A percentile compares a stretch with the other conserved stretches of the same genome.
Evolutionary conservation across 768 basidiomycete species (phyloP).

Genomic region (Pleurotus cornucopiae): DNA sequence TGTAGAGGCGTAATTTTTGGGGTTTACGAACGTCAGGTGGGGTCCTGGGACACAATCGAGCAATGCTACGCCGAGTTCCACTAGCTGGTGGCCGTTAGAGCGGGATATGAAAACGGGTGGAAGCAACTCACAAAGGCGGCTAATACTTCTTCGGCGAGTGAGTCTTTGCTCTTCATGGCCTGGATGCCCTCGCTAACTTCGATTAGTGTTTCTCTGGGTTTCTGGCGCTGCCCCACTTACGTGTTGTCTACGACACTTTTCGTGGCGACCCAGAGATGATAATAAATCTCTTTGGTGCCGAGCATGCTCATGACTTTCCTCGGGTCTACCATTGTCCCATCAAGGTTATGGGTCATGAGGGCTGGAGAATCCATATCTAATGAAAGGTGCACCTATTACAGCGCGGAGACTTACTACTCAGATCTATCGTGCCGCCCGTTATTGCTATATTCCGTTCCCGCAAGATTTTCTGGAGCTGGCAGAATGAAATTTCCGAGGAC

Average conservation of each 20-base stretch:
- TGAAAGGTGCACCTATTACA: too few species aligned
- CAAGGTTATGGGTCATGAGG: slow-evolving; percentile 18
- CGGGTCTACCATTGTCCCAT: slow-evolving; percentile 24
- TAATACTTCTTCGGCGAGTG: slow-evolving; percentile 8
- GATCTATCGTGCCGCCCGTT: slow-evolving; percentile 39
- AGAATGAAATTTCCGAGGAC: background rate
- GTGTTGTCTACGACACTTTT: slow-evolving; percentile 22
- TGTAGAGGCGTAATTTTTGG: slow-evolving; percentile 33
- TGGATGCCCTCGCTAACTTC: background rate
- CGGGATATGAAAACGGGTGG: background rate
- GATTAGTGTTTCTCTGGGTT: background rate
- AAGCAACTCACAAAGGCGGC: slow-evolving; percentile 24
- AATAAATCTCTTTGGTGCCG: slow-evolving; percentile 16
- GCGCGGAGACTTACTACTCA: slow-evolving; percentile 31
- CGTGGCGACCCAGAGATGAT: slow-evolving; percentile 27
- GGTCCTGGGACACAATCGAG: slow-evolving; percentile 41
- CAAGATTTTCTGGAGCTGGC: slow-evolving; percentile 12
- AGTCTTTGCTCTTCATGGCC: background rate
- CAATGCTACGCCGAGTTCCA: slow-evolving; percentile 43
- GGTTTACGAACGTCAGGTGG: slow-evolving; percentile 49
- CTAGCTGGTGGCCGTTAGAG: slow-evolving; percentile 32
- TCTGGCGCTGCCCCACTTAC: slow-evolving; percentile 2
- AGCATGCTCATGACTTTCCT: slow-evolving; percentile 15
- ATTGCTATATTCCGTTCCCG: slow-evolving; percentile 26
- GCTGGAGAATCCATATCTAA: slow-evolving; percentile 9